Evolutionary conservation across 768 basidiomycete genomes (phyloP), one percentile per base, ranked within the genome.

Genomic region (Megacollybia marginata): DNA sequence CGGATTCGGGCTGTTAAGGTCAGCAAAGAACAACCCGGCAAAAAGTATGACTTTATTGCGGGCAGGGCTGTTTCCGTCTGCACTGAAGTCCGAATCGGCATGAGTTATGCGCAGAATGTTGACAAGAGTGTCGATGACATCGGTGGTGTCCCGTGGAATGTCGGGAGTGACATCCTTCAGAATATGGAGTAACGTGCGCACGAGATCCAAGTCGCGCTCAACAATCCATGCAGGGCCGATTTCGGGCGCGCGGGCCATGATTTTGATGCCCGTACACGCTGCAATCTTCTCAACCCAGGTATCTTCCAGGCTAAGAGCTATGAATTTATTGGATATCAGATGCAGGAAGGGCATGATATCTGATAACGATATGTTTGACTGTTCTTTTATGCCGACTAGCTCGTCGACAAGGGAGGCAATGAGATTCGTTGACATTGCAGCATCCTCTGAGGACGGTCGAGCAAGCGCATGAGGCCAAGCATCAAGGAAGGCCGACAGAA

Each of bases 151-250:
- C 6, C 81, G 79, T 13, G 93, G 90, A 18, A 93, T 75, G 57
- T 97, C 94, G 54, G 80, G 78, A 0, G 95, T 93, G 58, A 96
- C 86, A 61, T 98, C 95, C 62, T 98, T 96, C 44, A 99, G 72
- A 53, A 94, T 85, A 59, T 92, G 91, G 31, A 97, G 73, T 20
- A 98, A 75, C 5, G 88, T 92, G 47, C 93, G 88, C 48, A 92
- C 80, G 53, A 96, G 80, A 55, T 98, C 95, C 31, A 89, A 75
- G 63, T 95, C 89, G 44, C 92, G 83, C 48, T 94, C 89, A 52
- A 79, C 75, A 48, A 92, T 75, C 88, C 93, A 92, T 55, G 77
- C 79, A 44, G 77, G 70, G 15, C 85, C 87, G 36, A 96, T 65
- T 11, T 82, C 78, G 1, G 85, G 78, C 15, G 85, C 81, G 47